Evolutionary conservation across 2,329 filamentous ascomycete genomes (phyloP).

Genomic region (Intubia oerlemansii): DNA sequence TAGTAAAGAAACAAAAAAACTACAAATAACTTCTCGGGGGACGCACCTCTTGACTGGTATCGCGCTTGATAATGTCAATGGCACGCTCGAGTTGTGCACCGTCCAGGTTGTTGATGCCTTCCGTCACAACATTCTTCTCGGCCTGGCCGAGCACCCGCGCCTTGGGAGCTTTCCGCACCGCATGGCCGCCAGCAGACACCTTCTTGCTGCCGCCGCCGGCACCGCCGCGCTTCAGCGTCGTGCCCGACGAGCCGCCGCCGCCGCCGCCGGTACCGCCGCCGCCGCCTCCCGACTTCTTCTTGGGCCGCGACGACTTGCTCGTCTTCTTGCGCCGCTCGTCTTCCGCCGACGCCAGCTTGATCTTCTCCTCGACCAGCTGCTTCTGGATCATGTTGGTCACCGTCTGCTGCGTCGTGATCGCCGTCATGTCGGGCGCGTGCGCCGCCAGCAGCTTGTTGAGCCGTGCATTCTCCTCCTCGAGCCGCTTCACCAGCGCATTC

Average conservation of each 20-base stretch:
- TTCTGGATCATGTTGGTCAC: slow-evolving; percentile 46
- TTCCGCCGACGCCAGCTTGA: slow-evolving; percentile 29
- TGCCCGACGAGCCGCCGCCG: slow-evolving; percentile 1
- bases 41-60: slow-evolving; percentile 48
- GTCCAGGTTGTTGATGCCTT: slow-evolving; percentile 62
- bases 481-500: slow-evolving; percentile 27
- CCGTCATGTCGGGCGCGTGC: slow-evolving; percentile 26
- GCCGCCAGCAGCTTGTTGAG: slow-evolving; percentile 29
- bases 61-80: slow-evolving; percentile 75
- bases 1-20: background rate
- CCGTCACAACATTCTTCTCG: slow-evolving; percentile 83
- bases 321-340: slow-evolving; percentile 38
- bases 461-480: slow-evolving; percentile 35
- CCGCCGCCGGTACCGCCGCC: slow-evolving; percentile 2
- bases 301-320: slow-evolving; percentile 33
- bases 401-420: slow-evolving; percentile 34
- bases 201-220: no score
- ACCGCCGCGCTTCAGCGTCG: no score
- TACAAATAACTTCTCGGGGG: slow-evolving; percentile 7
- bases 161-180: slow-evolving; percentile 24
- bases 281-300: slow-evolving; percentile 12
- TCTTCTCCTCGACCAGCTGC: slow-evolving; percentile 54
- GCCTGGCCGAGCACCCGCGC: slow-evolving; percentile 47
- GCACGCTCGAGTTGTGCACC: slow-evolving; percentile 59
- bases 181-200: slow-evolving; percentile 6